Evolutionary conservation across 306 rosid species (phyloP), one percentile per base, ranked within the genome.

Genomic region (Cajanus cajan): DNA sequence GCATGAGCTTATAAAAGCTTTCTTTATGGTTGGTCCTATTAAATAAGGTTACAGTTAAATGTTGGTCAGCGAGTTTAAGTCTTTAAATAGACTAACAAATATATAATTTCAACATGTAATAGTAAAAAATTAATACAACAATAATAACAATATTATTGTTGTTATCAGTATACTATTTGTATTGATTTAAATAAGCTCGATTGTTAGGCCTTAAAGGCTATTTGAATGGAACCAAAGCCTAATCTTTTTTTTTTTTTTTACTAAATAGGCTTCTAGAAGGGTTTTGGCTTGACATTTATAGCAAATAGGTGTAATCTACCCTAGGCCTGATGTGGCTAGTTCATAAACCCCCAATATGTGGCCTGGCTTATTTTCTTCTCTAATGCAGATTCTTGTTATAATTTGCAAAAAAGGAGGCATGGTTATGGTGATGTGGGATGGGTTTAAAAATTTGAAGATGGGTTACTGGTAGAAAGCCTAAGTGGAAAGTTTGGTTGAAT

Each of bases 391-490:
- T 14, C 41, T 15, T 45, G 58, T 25, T 15, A 44, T 28, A 47
- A 47, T 28, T 47, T 69, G 28, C 24, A n/a, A 43, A 48, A 51
- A 22, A 22, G 14, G 36, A 22, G 51, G 39, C 8, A 28, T 76
- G 40, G 63, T 45, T 45, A 44, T 47, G 52, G 36, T 57, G 70
- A 40, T 48, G n/a, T 36, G 8, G 16, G 73, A n/a, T 36, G 50
- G 34, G 19, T 66, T 37, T 41, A 22, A 65, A 28, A 50, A 37
- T 72, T 77, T 77, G 41, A 37, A 9, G 59, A 50, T 77, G 66
- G 65, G 39, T 65, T 51, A 52, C 18, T 50, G 66, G 74, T 51
- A 21, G 28, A 15, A 28, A 64, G 24, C 33, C 64, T 12, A 31
- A 61, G 39, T 40, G 13, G 57, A 58, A 73, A 57, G 25, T 4